Base-by-base conservation (phyloP, 768 basidiomycete genomes). In the Agaricus sinodeliciosus region DNA sequence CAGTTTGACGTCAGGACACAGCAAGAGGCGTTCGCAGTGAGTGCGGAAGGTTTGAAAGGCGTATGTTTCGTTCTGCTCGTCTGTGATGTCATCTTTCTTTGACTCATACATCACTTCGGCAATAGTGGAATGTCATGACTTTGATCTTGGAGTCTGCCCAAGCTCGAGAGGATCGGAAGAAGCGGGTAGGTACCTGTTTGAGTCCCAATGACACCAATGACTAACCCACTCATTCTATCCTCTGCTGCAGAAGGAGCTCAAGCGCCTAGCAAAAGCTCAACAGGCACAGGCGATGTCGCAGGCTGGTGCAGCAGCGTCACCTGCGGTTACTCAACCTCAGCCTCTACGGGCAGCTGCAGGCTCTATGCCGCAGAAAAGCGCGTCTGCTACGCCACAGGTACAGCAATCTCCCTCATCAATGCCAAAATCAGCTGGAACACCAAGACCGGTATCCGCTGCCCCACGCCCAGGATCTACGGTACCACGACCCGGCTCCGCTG, bases 141-240 rank as follows among this genome's bases (percentile, higher is more conserved):
- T 70, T 87, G 19, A 72, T 88, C 3, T 67, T 77, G 27, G 85
- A 86, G 66, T 82, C 85, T 4, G 79, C 84, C 0, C 87, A 88
- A 67, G 87, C 85, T 39, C 72, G 82, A 51, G 87, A 88, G 66
- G 86, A 88, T 68, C 74, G 85, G 64, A 87, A 82, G 74, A 84
- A 80, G 70, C 79, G 84, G 73, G 85, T 86, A 44, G 60, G 85
- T 78, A 42, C 57, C 48, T 43, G 55, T 27, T n/a, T 18, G 11
- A 39, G 22, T 37, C 44, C 52, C 42, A 40, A 47, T 16, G 4
- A 26, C n/a, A 55, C 22, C 34, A 26, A 31, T 28, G 19, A 18
- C 42, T 49, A 26, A 2, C 37, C 15, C 37, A 39, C 37, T 16
- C 4, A 16, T 16, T 4, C 12, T 35, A 55, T 48, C 39, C 27